Evolutionary conservation across 78 protist genomes (phyloP).

Genomic region (Dictyostelium brefeldianum): DNA sequence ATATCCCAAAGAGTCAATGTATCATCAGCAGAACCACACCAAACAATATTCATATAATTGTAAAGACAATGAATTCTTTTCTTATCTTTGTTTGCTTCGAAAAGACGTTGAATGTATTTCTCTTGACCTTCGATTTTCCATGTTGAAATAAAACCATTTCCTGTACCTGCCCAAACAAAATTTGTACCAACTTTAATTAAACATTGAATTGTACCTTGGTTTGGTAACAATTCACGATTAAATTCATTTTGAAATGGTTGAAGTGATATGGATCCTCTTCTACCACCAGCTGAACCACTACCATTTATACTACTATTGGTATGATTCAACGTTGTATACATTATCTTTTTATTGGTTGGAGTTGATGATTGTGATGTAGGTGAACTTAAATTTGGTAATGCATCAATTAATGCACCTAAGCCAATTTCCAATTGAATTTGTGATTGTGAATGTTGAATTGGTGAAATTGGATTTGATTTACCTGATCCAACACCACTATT

Average conservation of each 20-base stretch:
- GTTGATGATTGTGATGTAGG: background rate
- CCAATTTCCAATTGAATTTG: background rate
- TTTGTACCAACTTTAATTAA: conserved; percentile 18
- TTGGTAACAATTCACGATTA: conserved; percentile 19
- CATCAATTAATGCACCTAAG: conserved; percentile 8
- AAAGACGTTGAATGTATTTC: conserved; percentile 20
- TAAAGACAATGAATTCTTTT: conserved; percentile 68
- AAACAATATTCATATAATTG: conserved; percentile 54
- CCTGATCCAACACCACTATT: background rate
- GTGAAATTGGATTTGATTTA: background rate
- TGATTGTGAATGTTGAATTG: conserved; percentile 9
- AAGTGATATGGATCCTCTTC: conserved; percentile 47
- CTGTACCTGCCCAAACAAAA: conserved; percentile 56
- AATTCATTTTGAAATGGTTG: conserved; percentile 73
- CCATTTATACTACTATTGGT: background rate
- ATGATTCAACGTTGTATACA: background rate
- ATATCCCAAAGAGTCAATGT: conserved; percentile 36
- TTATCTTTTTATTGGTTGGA: background rate
- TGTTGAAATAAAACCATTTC: conserved; percentile 20
- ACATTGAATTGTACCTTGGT: conserved; percentile 72
- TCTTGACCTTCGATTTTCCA: conserved; percentile 63
- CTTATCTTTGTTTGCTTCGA: conserved; percentile 38
- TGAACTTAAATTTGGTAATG: conserved; percentile 7
- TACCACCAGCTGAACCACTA: background rate
- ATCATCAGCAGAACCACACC: conserved; percentile 77